Evolutionary conservation across 139 green algal genomes (phyloP).

Genomic region (Chlamydomonas urium): DNA sequence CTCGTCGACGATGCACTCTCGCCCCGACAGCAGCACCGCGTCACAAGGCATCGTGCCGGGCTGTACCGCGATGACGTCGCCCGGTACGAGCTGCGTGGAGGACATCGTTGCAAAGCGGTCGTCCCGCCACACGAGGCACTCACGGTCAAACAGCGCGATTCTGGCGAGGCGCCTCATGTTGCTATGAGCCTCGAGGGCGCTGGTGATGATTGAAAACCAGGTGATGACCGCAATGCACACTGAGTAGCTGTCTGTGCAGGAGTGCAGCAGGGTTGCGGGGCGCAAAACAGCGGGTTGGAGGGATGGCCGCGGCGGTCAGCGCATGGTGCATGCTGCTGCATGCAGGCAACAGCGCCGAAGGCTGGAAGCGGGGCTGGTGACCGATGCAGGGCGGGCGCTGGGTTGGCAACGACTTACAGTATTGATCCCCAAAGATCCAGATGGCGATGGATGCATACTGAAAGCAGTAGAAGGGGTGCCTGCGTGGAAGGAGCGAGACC

Average conservation of each 20-base stretch:
- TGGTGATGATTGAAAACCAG: conserved; percentile 53
- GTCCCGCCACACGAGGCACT: conserved; percentile 21
- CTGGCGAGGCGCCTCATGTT: conserved; percentile 49
- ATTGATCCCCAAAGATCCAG: conserved; percentile 19
- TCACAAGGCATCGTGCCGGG: conserved; percentile 50
- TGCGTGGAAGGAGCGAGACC: conserved; percentile 41
- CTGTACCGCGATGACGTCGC: conserved; percentile 56
- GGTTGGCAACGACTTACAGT: neutral
- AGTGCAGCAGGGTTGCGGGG: no score
- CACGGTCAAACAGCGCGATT: conserved; percentile 36
- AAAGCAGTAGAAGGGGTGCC: conserved; percentile 22
- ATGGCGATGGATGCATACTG: conserved; percentile 34
- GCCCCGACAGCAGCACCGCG: conserved; percentile 52
- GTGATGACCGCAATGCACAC: conserved; percentile 53
- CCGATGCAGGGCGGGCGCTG: no score
- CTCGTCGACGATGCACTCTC: conserved; percentile 58
- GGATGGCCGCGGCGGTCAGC: no score
- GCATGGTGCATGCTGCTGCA: no score
- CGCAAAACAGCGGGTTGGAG: no score
- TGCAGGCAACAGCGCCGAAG: no score
- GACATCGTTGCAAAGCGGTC: conserved; percentile 26
- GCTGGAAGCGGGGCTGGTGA: no score
- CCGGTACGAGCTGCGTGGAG: conserved; percentile 42
- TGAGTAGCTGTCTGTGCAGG: conserved; percentile 38
- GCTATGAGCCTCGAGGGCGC: conserved; percentile 35